These are phyloP conservation scores for Astrocystis sublimbata DNA, from an alignment of 495 filamentous ascomycete species.

Conservation along the genomic window DNA sequence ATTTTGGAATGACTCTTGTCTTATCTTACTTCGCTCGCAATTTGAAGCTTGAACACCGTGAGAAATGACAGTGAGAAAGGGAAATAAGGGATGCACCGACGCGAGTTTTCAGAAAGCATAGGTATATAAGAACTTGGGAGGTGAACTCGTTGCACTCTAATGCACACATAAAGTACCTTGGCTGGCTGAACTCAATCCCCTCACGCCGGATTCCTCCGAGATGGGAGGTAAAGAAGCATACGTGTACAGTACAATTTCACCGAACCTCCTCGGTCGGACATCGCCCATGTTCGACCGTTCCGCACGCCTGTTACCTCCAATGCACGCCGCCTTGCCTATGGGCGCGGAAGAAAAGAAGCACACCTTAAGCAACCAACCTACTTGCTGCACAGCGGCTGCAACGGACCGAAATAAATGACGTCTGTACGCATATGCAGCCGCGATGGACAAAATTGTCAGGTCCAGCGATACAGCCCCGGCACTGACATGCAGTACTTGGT, in stretches of 20 bases:
- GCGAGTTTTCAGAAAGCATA: background rate
- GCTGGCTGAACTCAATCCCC: background rate
- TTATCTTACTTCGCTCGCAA: background rate
- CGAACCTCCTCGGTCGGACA: background rate
- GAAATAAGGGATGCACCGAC: background rate
- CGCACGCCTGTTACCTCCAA: too few relatives aligned
- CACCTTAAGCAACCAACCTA: too few relatives aligned
- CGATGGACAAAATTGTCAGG: constrained; percentile 10
- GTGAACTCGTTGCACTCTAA: too few relatives aligned
- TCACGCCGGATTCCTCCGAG: background rate
- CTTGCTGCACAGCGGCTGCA: background rate
- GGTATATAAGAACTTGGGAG: too few relatives aligned
- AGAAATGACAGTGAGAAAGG: background rate
- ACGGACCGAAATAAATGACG: constrained; percentile 23
- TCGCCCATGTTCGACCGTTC: background rate
- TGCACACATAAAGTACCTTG: background rate
- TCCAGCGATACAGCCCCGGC: background rate
- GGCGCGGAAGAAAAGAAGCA: background rate
- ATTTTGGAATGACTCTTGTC: constrained; percentile 28
- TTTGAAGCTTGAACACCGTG: too few relatives aligned
- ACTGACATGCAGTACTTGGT: background rate
- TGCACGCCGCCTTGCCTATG: background rate
- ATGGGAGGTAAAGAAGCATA: too few relatives aligned
- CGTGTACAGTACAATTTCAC: background rate
- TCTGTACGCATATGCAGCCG: constrained; percentile 29